These are phyloP conservation scores for Schizopora paradoxa DNA, from an alignment of 1,284 basidiomycete genomes.

Conservation along the genomic window DNA sequence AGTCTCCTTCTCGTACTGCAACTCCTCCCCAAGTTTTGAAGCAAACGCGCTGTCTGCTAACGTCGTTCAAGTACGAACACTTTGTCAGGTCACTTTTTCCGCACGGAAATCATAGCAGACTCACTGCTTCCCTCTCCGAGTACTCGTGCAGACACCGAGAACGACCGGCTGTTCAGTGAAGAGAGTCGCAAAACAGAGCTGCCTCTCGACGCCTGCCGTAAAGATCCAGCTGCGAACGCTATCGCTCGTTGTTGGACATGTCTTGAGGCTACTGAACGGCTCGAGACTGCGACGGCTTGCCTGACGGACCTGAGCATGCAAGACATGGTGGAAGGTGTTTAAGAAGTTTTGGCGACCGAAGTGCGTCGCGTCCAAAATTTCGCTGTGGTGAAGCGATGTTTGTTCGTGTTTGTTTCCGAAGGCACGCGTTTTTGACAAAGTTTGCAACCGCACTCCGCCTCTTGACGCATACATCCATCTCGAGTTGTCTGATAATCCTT, in stretches of 20 bases:
- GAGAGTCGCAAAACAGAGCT: constrained; percentile 8
- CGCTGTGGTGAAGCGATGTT: no score
- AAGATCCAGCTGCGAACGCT: constrained; percentile 24
- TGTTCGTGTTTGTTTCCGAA: no score
- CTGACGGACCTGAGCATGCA: no score
- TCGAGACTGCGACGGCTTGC: no score
- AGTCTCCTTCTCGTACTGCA: constrained; percentile 23
- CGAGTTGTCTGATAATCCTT: no score
- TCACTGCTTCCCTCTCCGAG: constrained; percentile 60
- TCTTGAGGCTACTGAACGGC: no score
- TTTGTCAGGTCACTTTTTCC: constrained; percentile 19
- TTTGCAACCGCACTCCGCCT: no score
- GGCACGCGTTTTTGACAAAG: no score
- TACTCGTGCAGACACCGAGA: constrained; percentile 48
- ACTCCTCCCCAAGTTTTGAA: constrained; percentile 21
- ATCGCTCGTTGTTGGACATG: constrained; percentile 7
- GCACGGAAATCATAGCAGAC: constrained; percentile 26
- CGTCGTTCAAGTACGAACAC: constrained; percentile 19
- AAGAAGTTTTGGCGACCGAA: not conserved
- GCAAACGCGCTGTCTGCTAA: constrained; percentile 19
- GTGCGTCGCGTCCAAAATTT: not conserved
- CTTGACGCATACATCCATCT: no score
- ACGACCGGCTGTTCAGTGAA: constrained; percentile 38
- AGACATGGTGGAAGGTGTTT: not conserved
- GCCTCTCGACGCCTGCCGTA: not conserved